Evolutionary conservation across 1,284 basidiomycete species (phyloP).

Genomic region (Cutaneotrichosporon sp.): DNA sequence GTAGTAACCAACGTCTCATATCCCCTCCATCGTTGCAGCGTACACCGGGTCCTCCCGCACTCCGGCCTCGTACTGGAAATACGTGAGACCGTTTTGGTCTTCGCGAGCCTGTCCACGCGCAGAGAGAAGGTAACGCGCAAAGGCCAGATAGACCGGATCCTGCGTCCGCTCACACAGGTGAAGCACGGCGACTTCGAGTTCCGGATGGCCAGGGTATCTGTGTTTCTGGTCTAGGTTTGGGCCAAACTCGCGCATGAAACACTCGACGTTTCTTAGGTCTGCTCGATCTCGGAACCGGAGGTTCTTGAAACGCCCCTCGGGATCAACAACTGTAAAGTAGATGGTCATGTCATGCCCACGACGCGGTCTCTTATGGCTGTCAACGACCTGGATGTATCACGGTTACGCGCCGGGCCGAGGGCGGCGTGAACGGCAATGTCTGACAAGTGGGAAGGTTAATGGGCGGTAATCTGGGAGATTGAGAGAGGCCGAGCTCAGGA

Average conservation of each 20-base stretch:
- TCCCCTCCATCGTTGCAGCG: conserved; percentile 18
- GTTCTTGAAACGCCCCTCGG: conserved; percentile 36
- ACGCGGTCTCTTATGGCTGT: too few species aligned
- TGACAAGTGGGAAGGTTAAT: too few species aligned
- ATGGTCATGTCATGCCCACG: too few species aligned
- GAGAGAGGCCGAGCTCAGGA: too few species aligned
- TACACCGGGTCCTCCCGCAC: conserved; percentile 22
- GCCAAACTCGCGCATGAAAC: conserved; percentile 33
- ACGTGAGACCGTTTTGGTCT: conserved; percentile 29
- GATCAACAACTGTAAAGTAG: conserved; percentile 42
- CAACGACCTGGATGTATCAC: too few species aligned
- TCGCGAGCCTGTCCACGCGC: conserved; percentile 31
- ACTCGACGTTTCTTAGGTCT: conserved; percentile 42
- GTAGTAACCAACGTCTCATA: conserved; percentile 28
- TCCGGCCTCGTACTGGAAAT: conserved; percentile 35
- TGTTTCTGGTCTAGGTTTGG: conserved; percentile 29
- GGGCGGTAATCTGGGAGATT: too few species aligned
- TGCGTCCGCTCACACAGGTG: conserved; percentile 37
- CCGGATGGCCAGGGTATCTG: conserved; percentile 43
- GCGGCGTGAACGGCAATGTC: too few species aligned
- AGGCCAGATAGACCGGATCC: conserved; percentile 33
- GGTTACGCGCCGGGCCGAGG: too few species aligned
- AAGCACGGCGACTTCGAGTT: conserved; percentile 41
- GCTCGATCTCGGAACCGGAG: conserved; percentile 43
- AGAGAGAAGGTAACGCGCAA: conserved; percentile 33